Percentiles rank a stretch among this genome's conserved stretches.
Evolutionary conservation across 2,329 filamentous ascomycete species (phyloP).

Genomic region (Davidsoniella neocaledoniae): DNA sequence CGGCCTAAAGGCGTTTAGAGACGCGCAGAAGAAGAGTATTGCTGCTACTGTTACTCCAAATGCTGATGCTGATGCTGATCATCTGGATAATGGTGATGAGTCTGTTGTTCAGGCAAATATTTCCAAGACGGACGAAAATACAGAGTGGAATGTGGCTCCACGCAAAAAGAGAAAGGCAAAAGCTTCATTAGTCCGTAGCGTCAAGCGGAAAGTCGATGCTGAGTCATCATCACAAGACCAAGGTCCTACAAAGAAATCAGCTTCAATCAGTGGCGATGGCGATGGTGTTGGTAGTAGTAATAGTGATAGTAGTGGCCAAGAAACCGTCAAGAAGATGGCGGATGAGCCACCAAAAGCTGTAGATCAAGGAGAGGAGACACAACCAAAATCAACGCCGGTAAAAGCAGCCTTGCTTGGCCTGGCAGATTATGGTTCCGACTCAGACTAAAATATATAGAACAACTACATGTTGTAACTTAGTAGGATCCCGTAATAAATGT

Average conservation of each 20-base stretch:
- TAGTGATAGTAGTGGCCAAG: not conserved
- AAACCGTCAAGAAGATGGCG: not conserved
- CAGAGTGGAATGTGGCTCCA: constrained; percentile 16
- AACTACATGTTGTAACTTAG: not conserved
- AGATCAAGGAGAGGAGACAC: not conserved
- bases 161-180: constrained; percentile 17
- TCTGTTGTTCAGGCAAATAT: not conserved
- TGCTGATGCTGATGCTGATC: constrained; percentile 8
- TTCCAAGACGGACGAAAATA: constrained; percentile 9
- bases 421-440: constrained; percentile 38
- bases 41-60: no score
- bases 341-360: not conserved
- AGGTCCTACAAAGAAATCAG: not conserved
- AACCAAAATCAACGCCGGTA: not conserved
- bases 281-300: no score
- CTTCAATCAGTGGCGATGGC: not conserved
- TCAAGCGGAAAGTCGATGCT: constrained; percentile 19
- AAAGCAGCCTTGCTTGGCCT: constrained; percentile 21
- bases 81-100: constrained; percentile 16
- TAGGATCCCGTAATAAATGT: no score
- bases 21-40: constrained; percentile 25
- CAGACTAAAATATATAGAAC: not conserved
- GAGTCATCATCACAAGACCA: not conserved
- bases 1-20: constrained; percentile 37
- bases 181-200: constrained; percentile 17